These are phyloP conservation scores for Stenogyne calaminthoides DNA, from an alignment of 305 asterid species.

Conservation along the genomic window DNA sequence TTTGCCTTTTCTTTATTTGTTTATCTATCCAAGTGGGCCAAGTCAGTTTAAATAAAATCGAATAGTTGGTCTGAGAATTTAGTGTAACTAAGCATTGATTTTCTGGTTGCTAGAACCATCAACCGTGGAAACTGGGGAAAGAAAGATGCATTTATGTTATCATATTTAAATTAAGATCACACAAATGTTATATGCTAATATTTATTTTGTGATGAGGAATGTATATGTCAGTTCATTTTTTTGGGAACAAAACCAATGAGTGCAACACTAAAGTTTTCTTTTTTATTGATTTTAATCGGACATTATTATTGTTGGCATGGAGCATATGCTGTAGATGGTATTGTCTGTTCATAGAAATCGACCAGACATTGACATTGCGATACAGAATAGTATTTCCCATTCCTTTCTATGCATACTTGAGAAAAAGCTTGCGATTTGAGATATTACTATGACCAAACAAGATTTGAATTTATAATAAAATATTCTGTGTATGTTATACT, in stretches of 20 bases:
- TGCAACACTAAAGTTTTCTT: neutral
- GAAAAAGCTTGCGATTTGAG: slow-evolving; percentile 2
- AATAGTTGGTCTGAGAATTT: slow-evolving; percentile 12
- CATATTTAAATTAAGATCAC: slow-evolving; percentile 2
- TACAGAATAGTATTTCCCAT: neutral
- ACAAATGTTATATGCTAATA: neutral
- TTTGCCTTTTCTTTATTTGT: neutral
- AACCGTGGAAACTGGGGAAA: neutral
- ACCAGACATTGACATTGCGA: neutral
- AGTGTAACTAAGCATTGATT: neutral
- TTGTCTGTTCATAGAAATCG: neutral
- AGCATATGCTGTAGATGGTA: neutral
- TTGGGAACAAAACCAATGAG: neutral
- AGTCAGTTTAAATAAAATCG: slow-evolving; percentile 5
- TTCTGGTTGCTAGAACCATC: neutral
- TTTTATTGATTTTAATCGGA: slow-evolving; percentile 5
- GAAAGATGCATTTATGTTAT: neutral
- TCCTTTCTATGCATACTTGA: neutral
- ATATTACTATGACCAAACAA: neutral
- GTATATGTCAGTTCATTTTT: slow-evolving; percentile 1
- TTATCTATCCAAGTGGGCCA: neutral
- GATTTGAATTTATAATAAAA: neutral
- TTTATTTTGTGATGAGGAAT: neutral
- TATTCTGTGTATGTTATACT: neutral
- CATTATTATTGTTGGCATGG: neutral